Evolutionary conservation across 192 early-diverging fungal genomes (phyloP), one percentile per base, ranked within the genome.

Genomic region (Haplosporangium gracile): DNA sequence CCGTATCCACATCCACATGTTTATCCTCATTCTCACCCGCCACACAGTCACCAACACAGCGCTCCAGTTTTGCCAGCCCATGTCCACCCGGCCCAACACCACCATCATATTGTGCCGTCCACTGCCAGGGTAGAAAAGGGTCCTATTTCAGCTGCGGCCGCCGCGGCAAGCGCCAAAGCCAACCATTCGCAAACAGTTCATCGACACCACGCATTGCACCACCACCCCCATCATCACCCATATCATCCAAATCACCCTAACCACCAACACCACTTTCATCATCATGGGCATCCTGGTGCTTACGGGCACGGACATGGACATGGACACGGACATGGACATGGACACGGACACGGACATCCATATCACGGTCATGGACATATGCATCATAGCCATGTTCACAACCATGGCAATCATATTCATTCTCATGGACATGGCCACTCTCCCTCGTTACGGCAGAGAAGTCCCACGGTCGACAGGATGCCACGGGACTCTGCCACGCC

Each of bases 201-300:
- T 60, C 55, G 84, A n/a, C 84, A 86, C n/a, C 84, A 86, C 22
- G 18, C 78, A 9, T 22, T 78, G 16, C 76, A 86, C 53, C 84
- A 86, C 39, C 84, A 86, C 20, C 84, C 84, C 9, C 84, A 86
- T 34, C 84, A 86, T 26, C 84, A 86, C 40, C 84, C 84, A 5
- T 86, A 86, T 43, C 84, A 86, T 36, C 84, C 84, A 2, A 86
- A 86, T 38, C 84, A 86, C 51, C 84, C 84, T 20, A 86, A 86
- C 45, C 84, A 86, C 20, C 84, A 86, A 40, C 84, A 86, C 34
- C 84, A 86, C 39, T 86, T 86, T 69, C 84, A 86, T 45, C 84
- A 86, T 29, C 84, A 86, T 43, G 38, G 47, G 7, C 83, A 80
- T 9, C 51, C 82, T 65, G 72, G 55, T 38, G 49, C 63, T 16